phyloP scores from a whole-genome alignment of 352 stramenopile species.

The Phytopythium litorale region DNA sequence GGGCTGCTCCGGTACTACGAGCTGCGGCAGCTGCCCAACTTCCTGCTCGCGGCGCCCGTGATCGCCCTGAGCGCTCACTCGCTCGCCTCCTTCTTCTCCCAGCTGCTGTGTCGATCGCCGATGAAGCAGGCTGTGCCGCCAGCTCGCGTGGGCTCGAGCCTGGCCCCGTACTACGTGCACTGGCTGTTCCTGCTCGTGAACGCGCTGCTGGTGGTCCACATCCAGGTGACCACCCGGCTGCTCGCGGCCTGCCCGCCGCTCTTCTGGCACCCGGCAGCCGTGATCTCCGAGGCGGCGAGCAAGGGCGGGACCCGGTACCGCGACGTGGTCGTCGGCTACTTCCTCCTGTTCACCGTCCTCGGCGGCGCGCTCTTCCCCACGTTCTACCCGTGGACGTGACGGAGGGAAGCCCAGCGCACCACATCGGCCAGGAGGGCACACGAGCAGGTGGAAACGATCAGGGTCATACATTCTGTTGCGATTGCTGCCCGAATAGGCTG shows the following conservation, averaged over 20 bases:
- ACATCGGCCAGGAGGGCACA: no score
- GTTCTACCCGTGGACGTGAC: constrained; percentile 83
- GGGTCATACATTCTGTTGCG: no score
- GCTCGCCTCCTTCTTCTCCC: constrained; percentile 42
- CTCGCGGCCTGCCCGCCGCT: constrained; percentile 69
- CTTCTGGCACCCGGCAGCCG: constrained; percentile 66
- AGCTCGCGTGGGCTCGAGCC: neutral
- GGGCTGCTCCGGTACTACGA: constrained; percentile 93
- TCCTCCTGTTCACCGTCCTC: constrained; percentile 65
- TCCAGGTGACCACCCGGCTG: constrained; percentile 84
- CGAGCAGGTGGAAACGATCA: neutral
- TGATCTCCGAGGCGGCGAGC: constrained; percentile 12
- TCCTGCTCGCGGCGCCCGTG: constrained; percentile 88
- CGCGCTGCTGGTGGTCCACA: constrained; percentile 75
- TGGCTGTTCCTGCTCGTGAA: constrained; percentile 77
- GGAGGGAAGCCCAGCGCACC: no score
- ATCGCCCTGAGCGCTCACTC: constrained; percentile 61
- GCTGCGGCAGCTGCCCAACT: constrained; percentile 93
- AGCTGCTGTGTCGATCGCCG: neutral
- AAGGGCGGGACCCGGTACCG: constrained; percentile 14
- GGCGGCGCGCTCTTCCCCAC: constrained; percentile 65
- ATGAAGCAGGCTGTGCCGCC: neutral
- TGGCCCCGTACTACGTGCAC: constrained; percentile 58
- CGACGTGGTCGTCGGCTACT: constrained; percentile 52
- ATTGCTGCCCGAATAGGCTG: neutral